Base-by-base conservation (phyloP, 2,329 filamentous ascomycete genomes). In the Colletotrichum chrysophilum region DNA sequence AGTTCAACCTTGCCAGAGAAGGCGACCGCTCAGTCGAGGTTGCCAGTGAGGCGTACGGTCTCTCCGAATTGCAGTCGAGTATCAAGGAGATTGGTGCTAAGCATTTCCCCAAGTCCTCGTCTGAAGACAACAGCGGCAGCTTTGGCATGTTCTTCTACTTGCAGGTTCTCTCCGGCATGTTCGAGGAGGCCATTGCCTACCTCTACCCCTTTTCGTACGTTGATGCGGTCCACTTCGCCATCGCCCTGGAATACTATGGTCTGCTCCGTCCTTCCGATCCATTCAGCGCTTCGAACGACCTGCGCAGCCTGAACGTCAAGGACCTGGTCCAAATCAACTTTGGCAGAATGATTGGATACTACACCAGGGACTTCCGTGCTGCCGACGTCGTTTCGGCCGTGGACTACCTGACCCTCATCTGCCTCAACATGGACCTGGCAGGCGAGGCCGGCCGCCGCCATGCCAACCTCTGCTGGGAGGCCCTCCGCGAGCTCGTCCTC, bases 91-190 rank as follows among this genome's bases (percentile, higher is more conserved):
- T 99, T 81, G 96, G 96, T 13, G 92, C 95, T 79, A 94, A 96
- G 81, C 95, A 98, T 84, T 99, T 98, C 85, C 92, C 94, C 80
- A 96, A 96, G 84, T 93, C 92, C 69, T 91, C 92, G 67, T 89
- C 91, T n/a, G 96, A 97, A 75, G 94, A 95, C 77, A 91, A 91
- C 73, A 93, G 93, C 78, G 94, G 94, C 78, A 93, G 93, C 77
- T 97, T 96, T 79, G 96, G 94, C 81, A 96, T 96, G 82, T 98
- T 94, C 86, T 98, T 99, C 87, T 96, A 97, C 85, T 91, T 99
- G 78, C 96, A 98, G 83, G 91, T 98, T 56, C 88, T 98, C 66
- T 93, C 94, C 34, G 97, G 97, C 78, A 93, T 98, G 91, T 99
- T 98, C 79, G 97, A 99, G 86, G 94, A 97, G 81, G 97, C 96